Evolutionary conservation across 345 rosid species (phyloP).

Genomic region (Corchorus capsularis): DNA sequence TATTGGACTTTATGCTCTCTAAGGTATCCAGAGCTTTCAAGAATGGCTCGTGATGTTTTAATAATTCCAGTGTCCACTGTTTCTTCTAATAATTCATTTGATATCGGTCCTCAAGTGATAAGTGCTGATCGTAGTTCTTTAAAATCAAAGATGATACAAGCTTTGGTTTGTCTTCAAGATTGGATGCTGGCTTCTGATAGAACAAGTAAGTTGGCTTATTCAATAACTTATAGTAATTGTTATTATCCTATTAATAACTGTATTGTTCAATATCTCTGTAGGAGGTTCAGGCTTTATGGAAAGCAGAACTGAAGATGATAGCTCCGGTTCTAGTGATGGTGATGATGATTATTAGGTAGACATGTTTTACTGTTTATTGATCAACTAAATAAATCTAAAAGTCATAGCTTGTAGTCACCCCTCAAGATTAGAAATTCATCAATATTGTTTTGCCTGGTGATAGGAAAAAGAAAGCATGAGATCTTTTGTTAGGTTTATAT

Average conservation of each 20-base stretch:
- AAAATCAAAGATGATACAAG: slow-evolving; percentile 28
- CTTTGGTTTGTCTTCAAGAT: slow-evolving; percentile 31
- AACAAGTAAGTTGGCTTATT: slow-evolving; percentile 17
- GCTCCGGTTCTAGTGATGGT: slow-evolving; percentile 27
- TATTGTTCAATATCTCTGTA: not conserved
- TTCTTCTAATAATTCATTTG: slow-evolving; percentile 26
- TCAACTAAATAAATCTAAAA: not conserved
- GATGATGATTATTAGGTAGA: slow-evolving; percentile 28
- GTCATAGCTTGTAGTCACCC: too few species aligned
- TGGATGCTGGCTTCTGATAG: slow-evolving; percentile 27
- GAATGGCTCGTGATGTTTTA: slow-evolving; percentile 32
- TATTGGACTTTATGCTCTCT: slow-evolving; percentile 29
- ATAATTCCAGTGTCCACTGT: slow-evolving; percentile 30
- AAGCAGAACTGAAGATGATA: slow-evolving; percentile 20
- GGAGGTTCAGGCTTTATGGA: slow-evolving; percentile 18
- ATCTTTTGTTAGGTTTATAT: not conserved
- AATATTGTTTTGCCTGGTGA: not conserved
- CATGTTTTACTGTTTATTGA: not conserved
- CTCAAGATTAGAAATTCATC: not conserved
- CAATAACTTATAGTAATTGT: not conserved
- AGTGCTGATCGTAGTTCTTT: slow-evolving; percentile 21
- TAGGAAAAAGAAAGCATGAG: not conserved
- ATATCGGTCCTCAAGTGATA: slow-evolving; percentile 14
- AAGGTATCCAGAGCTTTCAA: slow-evolving; percentile 28
- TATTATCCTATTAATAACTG: not conserved